A percentile compares a stretch with the other conserved stretches of the same genome.
Conservation (phyloP, 257 asterid genomes). For the Nicotiana tabacum region DNA sequence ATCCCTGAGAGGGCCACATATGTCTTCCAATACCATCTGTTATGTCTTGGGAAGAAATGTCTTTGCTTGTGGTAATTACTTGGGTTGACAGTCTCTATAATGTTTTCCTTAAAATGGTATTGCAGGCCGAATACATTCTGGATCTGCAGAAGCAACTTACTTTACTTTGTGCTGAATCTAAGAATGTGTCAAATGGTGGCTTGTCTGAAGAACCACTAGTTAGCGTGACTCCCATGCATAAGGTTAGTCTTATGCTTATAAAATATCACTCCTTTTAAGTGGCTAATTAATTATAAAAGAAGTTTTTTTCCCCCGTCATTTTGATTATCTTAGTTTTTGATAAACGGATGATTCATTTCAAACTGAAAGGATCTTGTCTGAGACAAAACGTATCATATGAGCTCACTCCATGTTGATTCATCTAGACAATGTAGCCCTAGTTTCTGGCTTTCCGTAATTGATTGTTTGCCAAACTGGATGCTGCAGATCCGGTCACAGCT, state of each 20-base stretch:
- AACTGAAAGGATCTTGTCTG: background rate
- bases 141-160: constrained; percentile 94
- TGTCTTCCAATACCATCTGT: background rate
- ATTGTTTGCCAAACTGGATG: background rate
- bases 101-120: constrained; percentile 11
- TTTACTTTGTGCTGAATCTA: constrained; percentile 65
- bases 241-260: constrained; percentile 38
- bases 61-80: background rate
- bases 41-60: background rate
- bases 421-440: background rate
- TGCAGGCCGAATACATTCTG: constrained; percentile 86
- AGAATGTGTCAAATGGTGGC: constrained; percentile 59
- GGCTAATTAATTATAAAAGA: constrained; percentile 12
- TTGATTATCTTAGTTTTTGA: background rate
- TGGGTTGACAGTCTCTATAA: background rate
- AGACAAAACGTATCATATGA: background rate
- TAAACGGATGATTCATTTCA: background rate
- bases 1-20: background rate
- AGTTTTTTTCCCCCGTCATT: background rate
- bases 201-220: constrained; percentile 68
- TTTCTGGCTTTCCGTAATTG: background rate
- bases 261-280: background rate
- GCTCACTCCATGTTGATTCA: background rate
- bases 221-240: constrained; percentile 64
- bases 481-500: constrained; percentile 83